Evolutionary conservation across 768 basidiomycete genomes (phyloP).

Genomic region (Boletus tylopilopsis): DNA sequence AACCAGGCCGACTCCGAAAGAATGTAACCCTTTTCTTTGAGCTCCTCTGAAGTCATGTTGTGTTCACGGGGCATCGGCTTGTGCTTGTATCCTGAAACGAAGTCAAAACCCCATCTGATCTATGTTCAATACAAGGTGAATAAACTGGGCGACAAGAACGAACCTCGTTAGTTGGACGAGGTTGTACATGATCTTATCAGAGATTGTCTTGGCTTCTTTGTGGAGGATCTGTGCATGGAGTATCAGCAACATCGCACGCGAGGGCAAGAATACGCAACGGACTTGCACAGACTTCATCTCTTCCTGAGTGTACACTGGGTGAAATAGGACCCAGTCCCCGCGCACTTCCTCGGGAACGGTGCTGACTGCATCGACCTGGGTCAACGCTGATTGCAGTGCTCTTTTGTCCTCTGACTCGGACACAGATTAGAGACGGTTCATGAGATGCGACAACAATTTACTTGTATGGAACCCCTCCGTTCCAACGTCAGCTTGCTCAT

Average conservation of each 20-base stretch:
- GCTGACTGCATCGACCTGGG: constrained; percentile 41
- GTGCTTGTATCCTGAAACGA: constrained; percentile 84
- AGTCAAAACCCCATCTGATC: constrained; percentile 67
- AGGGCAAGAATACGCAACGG: constrained; percentile 4
- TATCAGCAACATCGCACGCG: constrained; percentile 1
- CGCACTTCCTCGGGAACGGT: constrained; percentile 53
- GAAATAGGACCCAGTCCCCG: constrained; percentile 90
- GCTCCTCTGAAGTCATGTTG: constrained; percentile 66
- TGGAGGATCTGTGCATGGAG: constrained; percentile 57
- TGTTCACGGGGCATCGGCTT: constrained; percentile 55
- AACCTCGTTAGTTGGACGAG: constrained; percentile 58
- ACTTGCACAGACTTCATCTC: constrained; percentile 75
- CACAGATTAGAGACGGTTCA: not conserved
- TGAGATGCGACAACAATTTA: constrained; percentile 4
- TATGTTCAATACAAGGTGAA: constrained; percentile 1
- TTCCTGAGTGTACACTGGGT: constrained; percentile 81
- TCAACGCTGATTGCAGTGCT: constrained; percentile 12
- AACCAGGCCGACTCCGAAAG: constrained; percentile 79
- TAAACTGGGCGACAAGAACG: constrained; percentile 5
- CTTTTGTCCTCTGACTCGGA: constrained; percentile 29
- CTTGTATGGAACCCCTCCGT: constrained; percentile 36
- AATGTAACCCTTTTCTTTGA: constrained; percentile 70
- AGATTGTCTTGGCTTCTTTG: constrained; percentile 54
- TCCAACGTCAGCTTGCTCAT: constrained; percentile 24
- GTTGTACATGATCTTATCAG: constrained; percentile 69